phyloP scores from a whole-genome alignment of 352 stramenopile genomes.

The Pythium dissimile region DNA sequence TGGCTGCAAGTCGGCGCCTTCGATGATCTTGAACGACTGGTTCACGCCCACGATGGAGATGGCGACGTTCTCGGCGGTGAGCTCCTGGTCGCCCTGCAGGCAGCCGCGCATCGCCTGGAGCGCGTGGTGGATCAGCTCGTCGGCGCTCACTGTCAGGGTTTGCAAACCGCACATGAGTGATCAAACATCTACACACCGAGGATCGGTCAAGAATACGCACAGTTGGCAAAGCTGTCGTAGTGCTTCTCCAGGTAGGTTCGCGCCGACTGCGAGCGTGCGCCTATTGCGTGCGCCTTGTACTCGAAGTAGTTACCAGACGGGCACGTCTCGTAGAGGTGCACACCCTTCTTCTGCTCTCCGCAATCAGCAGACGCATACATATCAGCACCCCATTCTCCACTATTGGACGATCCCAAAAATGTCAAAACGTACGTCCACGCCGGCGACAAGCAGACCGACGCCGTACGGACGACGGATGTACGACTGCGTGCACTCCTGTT shows the following conservation, averaged over 20 bases:
- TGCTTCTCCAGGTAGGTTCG: slow-evolving; percentile 99
- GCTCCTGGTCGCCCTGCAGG: slow-evolving; percentile 94
- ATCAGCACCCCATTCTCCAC: neutral
- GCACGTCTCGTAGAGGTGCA: slow-evolving; percentile 98
- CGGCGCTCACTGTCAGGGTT: slow-evolving; percentile 69
- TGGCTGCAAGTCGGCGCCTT: slow-evolving; percentile 91
- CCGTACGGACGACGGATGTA: slow-evolving; percentile 99
- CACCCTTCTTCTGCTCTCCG: slow-evolving; percentile 91
- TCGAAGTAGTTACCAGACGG: slow-evolving; percentile 99
- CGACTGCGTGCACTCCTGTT: slow-evolving; percentile 98
- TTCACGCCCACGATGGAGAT: slow-evolving; percentile 94
- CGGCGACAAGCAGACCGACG: slow-evolving; percentile 96
- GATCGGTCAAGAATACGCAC: slow-evolving; percentile 47
- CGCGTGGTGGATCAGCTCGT: slow-evolving; percentile 98
- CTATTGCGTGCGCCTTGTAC: slow-evolving; percentile 98
- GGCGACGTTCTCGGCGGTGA: slow-evolving; percentile 91
- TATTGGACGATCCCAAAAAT: neutral
- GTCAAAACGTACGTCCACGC: slow-evolving; percentile 60
- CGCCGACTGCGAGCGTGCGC: slow-evolving; percentile 94
- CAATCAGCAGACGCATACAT: no score
- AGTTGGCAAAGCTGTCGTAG: slow-evolving; percentile 90
- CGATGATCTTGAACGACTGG: slow-evolving; percentile 93
- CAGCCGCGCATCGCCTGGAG: slow-evolving; percentile 95
- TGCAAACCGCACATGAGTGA: no score
- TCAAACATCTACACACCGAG: no score